Conservation (phyloP, 768 basidiomycete species). For the Boletellus emodensis region DNA sequence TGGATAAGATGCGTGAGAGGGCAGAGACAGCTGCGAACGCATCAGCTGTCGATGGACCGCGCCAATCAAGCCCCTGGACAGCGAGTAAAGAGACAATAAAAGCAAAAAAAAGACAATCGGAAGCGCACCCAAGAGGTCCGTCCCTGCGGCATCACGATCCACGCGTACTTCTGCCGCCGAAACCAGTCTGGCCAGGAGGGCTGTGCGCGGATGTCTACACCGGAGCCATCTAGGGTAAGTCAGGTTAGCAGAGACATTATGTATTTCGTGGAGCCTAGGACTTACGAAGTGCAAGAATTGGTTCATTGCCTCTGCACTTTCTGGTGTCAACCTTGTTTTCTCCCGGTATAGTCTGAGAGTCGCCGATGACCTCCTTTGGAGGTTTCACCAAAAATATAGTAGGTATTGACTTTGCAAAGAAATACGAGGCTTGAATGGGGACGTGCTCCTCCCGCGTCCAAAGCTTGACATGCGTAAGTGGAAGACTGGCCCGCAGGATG, state of each 20-base stretch:
- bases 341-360: background rate
- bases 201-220: slow-evolving; percentile 60
- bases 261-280: slow-evolving; percentile 3
- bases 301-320: slow-evolving; percentile 33
- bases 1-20: slow-evolving; percentile 44
- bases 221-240: slow-evolving; percentile 68
- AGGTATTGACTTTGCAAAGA: slow-evolving; percentile 52
- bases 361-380: slow-evolving; percentile 37
- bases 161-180: slow-evolving; percentile 54
- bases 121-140: slow-evolving; percentile 71
- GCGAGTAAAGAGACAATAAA: background rate
- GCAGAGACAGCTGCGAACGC: slow-evolving; percentile 62
- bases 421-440: slow-evolving; percentile 54
- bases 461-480: slow-evolving; percentile 41
- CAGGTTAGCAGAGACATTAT: background rate
- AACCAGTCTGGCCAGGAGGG: slow-evolving; percentile 64
- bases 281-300: slow-evolving; percentile 64
- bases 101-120: background rate
- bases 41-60: slow-evolving; percentile 74
- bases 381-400: slow-evolving; percentile 57
- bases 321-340: background rate
- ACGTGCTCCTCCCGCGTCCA: slow-evolving; percentile 37
- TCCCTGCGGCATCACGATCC: slow-evolving; percentile 80
- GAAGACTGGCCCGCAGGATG: slow-evolving; percentile 36
- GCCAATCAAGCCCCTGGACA: slow-evolving; percentile 87